Evolutionary conservation across 805 yeast genomes (phyloP), one percentile per base, ranked within the genome.

Genomic region (Hanseniaspora lindneri): DNA sequence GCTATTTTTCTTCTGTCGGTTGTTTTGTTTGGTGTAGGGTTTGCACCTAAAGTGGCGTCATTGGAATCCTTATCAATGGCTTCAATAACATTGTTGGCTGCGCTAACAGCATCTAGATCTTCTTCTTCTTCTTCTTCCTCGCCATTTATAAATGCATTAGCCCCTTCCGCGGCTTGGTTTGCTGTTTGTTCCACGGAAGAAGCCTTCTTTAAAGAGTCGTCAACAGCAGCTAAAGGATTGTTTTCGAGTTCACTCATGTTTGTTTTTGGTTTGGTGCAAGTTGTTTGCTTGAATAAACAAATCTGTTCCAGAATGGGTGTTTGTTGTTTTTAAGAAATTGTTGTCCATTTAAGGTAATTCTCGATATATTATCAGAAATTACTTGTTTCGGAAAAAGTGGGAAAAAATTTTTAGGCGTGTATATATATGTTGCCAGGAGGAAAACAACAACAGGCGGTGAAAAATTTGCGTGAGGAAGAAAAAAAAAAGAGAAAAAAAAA

Each of bases 1-100:
- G 92, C 98, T 60, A 89, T 89, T 68, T 89, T 89, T 71, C 98
- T 76, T 63, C 83, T 70, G 62, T 78, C 83, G 55, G 79, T 71
- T 6, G 48, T 34, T n/a, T 49, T 49, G 14, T 40, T 33, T 10
- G 48, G 52, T 67, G 57, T 36, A 48, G 57, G 23, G 44, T 25
- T 13, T 39, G 39, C 27, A 24, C 32, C 52, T 20, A 50, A 48
- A 20, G 51, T 52, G n/a, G 51, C 20, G 3, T 5, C 29, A 37
- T 4, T 24, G 6, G 20, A 21, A 13, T 24, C 41, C 41, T 37
- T 24, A 4, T 24, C 30, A 20, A 20, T 23, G 25, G 20, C 8
- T 3, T n/a, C 30, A 37, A n/a, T 24, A 25, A 24, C 41, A 17
- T 19, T 14, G 21, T 33, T 33, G 23, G 40, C 20, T 20, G n/a